Evolutionary conservation across 192 early-diverging fungal species (phyloP).

Genomic region (Coemansia sp.): DNA sequence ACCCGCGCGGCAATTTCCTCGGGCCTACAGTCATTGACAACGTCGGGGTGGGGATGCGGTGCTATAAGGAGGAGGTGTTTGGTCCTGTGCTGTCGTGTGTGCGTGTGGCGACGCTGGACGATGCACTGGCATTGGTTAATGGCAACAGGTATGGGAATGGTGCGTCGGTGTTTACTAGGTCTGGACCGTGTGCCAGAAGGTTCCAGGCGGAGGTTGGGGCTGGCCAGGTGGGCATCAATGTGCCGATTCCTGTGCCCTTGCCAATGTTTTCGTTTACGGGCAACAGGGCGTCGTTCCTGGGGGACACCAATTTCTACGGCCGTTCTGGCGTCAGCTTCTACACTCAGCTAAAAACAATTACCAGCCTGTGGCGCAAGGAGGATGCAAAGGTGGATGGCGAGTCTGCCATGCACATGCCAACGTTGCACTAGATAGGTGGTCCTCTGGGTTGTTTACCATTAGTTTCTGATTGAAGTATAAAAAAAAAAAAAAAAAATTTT

Average conservation of each 20-base stretch:
- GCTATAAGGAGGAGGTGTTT: constrained; percentile 95
- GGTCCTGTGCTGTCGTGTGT: constrained; percentile 88
- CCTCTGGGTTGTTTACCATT: no score
- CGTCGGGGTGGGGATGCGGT: constrained; percentile 75
- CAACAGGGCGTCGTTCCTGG: constrained; percentile 81
- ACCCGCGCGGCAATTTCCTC: constrained; percentile 92
- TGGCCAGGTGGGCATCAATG: constrained; percentile 86
- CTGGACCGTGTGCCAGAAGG: constrained; percentile 80
- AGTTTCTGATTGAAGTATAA: no score
- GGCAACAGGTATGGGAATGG: constrained; percentile 86
- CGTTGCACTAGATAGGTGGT: constrained; percentile 58
- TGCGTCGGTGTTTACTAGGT: constrained; percentile 87
- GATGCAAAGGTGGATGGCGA: constrained; percentile 62
- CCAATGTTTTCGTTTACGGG: constrained; percentile 98
- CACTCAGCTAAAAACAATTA: constrained; percentile 92
- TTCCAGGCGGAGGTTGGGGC: constrained; percentile 87
- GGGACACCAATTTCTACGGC: constrained; percentile 94
- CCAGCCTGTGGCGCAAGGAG: constrained; percentile 87
- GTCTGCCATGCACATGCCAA: constrained; percentile 89
- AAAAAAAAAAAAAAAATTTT: constrained; percentile 17
- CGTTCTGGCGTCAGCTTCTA: constrained; percentile 78
- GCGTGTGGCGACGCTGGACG: constrained; percentile 79
- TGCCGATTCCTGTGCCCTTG: constrained; percentile 94
- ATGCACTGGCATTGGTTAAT: constrained; percentile 89
- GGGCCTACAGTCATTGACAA: constrained; percentile 86